Evolutionary conservation across 192 early-diverging fungal genomes (phyloP), one percentile per base, ranked within the genome.

Genomic region (Kickxella alabastrina): DNA sequence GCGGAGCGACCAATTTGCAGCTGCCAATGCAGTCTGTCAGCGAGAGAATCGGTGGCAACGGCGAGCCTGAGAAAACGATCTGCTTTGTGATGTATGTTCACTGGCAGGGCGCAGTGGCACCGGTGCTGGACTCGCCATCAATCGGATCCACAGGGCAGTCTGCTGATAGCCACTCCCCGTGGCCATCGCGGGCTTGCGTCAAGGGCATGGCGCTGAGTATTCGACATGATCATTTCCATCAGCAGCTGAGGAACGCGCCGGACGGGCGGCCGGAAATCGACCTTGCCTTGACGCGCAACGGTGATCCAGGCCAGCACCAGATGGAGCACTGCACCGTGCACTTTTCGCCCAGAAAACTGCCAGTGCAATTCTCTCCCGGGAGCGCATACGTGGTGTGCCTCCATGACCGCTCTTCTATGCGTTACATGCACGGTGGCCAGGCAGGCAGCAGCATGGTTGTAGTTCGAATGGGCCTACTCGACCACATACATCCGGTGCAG

Each of bases 21-120:
- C n/a, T n/a, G n/a, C n/a, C n/a, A n/a, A n/a, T n/a, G n/a, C n/a
- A n/a, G n/a, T n/a, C n/a, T n/a, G n/a, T n/a, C 5, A 19, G 14
- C 41, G 41, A 21, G 14, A 19, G 17, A 4, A 43, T 4, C 21
- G 23, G 41, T 21, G 14, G 41, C 6, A 43, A 21, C 22, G 23
- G 17, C 22, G 19, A 18, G 3, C 5, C 36, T 14, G 2, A 38
- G 36, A 14, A 14, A 6, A 3, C 49, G 6, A 37, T 40, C n/a
- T 59, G 55, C 27, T 58, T 58, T 44, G 32, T 59, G 28, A 35
- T 71, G 22, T 10, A 59, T 23, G 68, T 52, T 3, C 68, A 66
- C 24, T 41, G 50, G 8, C 47, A 54, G 15, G 52, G 51, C 0
- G 50, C 49, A 0, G 43, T 44, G 25, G 45, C 31, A 1, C 43